Base-by-base conservation (phyloP, 2,329 filamentous ascomycete genomes). In the Pleoardoris graminearum region DNA sequence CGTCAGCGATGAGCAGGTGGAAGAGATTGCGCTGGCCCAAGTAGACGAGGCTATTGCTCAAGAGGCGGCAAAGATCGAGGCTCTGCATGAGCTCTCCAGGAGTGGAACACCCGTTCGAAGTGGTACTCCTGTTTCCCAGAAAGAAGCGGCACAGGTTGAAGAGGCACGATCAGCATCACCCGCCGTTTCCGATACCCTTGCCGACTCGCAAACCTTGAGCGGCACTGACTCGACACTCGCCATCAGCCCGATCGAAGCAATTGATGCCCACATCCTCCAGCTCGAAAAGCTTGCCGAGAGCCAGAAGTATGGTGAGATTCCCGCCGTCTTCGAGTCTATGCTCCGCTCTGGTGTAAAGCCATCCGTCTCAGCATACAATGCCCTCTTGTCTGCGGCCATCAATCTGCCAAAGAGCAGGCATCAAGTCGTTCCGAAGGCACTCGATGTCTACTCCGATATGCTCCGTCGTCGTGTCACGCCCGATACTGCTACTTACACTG, bases 401-500 rank as follows among this genome's bases (percentile, higher is more conserved):
- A 83, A 90, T 62, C 82, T 97, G 16, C 90, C 92, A 7, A 80
- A 81, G 21, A 87, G 90, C 72, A 89, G 87, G 73, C 88, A 88
- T 48, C 89, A 95, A 76, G 85, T 94, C 47, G 90, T 96, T 12
- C 88, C 91, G 56, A 96, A 96, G 77, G 91, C 91, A 4, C 82
- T 97, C 47, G 92, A 96, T 76, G 89, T 99, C 47, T 99, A 97
- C 73, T 88, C 91, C 14, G 92, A 97, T 71, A 97, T 99, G 94
- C 85, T 96, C 62, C 86, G 88, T 60, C 88, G 92, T 59, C 88
- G 87, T 62, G 87, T 97, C 21, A 77, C 83, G 17, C 92, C 93
- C 7, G 88, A 97, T 70, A 85, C 86, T 48, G 84, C 89, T 51
- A 97, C 93, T 0, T 97, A 96, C 75, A 86, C 91, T 68, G 91